A percentile compares a stretch with the other conserved stretches of the same genome.
Conservation (phyloP, 148 eudicot genomes). For the Rhododendron simsii region DNA sequence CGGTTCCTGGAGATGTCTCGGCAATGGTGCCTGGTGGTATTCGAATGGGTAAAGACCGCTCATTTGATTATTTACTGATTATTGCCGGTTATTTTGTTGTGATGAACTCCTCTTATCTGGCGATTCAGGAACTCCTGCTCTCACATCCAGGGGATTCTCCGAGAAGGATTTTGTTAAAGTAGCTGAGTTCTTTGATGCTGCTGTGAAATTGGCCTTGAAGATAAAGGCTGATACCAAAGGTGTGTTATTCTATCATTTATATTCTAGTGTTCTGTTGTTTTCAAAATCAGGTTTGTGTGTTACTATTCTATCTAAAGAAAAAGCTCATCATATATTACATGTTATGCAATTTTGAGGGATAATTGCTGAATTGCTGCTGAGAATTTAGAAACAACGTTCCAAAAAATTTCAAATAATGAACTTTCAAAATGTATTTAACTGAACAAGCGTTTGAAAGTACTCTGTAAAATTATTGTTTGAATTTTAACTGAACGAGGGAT, state of each 20-base stretch:
- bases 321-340: not conserved
- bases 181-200: constrained; percentile 87
- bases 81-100: not conserved
- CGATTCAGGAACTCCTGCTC: constrained; percentile 85
- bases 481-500: not conserved
- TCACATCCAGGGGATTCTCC: constrained; percentile 88
- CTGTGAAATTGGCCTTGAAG: constrained; percentile 83
- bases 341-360: not conserved
- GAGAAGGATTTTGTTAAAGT: constrained; percentile 94
- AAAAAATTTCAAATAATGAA: not conserved
- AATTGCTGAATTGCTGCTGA: not conserved
- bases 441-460: not conserved
- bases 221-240: constrained; percentile 83
- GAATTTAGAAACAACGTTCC: not conserved
- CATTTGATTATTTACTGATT: not conserved
- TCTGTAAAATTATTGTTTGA: not conserved
- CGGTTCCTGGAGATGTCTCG: constrained; percentile 99
- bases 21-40: constrained; percentile 99
- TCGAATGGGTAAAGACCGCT: constrained; percentile 71
- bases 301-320: not conserved
- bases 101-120: not conserved
- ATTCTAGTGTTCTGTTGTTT: not conserved
- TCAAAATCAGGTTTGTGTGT: not conserved
- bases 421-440: not conserved
- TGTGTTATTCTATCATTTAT: constrained; percentile 13